A percentile compares a stretch with the other conserved stretches of the same genome.
phyloP scores from a whole-genome alignment of 306 rosid genomes.

The Heteromeles arbutifolia region DNA sequence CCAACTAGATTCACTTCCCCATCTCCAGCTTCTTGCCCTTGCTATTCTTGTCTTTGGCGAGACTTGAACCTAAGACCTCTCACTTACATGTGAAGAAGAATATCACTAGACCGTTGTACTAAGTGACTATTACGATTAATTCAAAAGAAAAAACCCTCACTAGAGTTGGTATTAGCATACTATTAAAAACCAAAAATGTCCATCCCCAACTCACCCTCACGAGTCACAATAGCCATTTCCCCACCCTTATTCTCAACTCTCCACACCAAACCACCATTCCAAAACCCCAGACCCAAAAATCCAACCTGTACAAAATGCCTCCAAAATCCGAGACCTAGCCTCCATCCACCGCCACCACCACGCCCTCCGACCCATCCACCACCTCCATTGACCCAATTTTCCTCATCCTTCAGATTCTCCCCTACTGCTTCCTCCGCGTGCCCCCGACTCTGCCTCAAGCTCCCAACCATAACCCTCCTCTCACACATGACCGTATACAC shows the following conservation, averaged over 20 bases:
- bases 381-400: slow-evolving; percentile 37
- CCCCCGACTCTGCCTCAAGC: slow-evolving; percentile 40
- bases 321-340: slow-evolving; percentile 25
- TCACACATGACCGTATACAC: slow-evolving; percentile 60
- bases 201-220: too few species aligned
- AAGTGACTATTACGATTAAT: too few species aligned
- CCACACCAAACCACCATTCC: neutral
- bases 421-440: slow-evolving; percentile 61
- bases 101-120: too few species aligned
- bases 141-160: too few species aligned
- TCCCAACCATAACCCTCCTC: slow-evolving; percentile 36
- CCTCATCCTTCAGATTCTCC: slow-evolving; percentile 39
- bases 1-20: too few species aligned
- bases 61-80: too few species aligned
- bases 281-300: neutral
- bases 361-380: slow-evolving; percentile 1
- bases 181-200: too few species aligned
- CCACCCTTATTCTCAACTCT: neutral
- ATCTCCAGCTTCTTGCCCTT: too few species aligned
- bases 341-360: neutral
- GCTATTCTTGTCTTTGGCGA: too few species aligned
- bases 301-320: slow-evolving; percentile 21
- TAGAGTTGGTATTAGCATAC: too few species aligned
- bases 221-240: neutral
- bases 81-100: too few species aligned